Evolutionary conservation across 2,329 filamentous ascomycete species (phyloP).

Genomic region (Sporothrix protearum): DNA sequence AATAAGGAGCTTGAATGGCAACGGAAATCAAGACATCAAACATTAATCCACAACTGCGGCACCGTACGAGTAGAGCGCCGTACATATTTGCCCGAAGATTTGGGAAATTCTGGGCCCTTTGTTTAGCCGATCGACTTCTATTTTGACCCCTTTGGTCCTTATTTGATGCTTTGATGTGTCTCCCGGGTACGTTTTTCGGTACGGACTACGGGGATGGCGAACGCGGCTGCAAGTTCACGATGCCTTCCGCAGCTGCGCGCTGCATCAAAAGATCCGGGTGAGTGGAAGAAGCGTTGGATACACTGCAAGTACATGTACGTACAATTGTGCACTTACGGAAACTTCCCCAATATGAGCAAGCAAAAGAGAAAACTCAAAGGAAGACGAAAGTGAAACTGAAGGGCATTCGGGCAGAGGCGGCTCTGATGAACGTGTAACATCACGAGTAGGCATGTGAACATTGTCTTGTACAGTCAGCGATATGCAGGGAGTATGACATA

Average conservation of each 20-base stretch:
- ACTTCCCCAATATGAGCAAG: background rate
- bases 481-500: background rate
- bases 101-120: background rate
- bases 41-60: background rate
- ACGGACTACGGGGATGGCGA: slow-evolving; percentile 1
- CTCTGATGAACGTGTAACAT: background rate
- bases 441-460: background rate
- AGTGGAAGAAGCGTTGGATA: background rate
- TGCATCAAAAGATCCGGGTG: background rate
- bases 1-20: background rate
- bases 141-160: background rate
- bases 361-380: background rate
- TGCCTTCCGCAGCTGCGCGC: background rate
- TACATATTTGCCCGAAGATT: too few species aligned
- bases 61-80: background rate
- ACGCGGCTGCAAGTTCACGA: slow-evolving; percentile 7
- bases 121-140: background rate
- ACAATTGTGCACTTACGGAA: background rate
- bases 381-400: background rate
- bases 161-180: background rate
- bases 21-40: background rate
- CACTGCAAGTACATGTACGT: too few species aligned
- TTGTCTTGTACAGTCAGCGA: background rate
- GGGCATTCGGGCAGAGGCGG: slow-evolving; percentile 6
- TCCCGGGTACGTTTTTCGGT: background rate